Evolutionary conservation across 352 stramenopile species (phyloP).

Genomic region (Phytopythium helicoides): DNA sequence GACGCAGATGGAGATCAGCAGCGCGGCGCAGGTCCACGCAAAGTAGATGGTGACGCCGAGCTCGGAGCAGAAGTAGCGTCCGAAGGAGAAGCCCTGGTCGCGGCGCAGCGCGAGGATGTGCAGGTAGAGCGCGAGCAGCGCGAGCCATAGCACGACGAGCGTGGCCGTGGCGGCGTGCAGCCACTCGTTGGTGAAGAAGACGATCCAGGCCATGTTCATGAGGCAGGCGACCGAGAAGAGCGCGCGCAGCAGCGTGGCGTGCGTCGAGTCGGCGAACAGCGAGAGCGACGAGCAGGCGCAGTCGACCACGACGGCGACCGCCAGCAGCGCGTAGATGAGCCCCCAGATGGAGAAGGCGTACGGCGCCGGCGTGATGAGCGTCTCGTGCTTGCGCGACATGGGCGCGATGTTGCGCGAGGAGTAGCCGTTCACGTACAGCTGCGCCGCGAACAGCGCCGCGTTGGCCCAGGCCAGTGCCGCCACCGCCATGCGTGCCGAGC

Average conservation of each 20-base stretch:
- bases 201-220: slow-evolving; percentile 71
- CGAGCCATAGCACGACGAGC: slow-evolving; percentile 59
- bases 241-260: slow-evolving; percentile 43
- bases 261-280: slow-evolving; percentile 46
- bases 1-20: slow-evolving; percentile 68
- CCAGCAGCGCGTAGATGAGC: slow-evolving; percentile 73
- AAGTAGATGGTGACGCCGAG: slow-evolving; percentile 71
- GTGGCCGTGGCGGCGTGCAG: slow-evolving; percentile 53
- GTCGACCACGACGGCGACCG: slow-evolving; percentile 60
- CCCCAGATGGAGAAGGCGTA: slow-evolving; percentile 83
- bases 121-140: slow-evolving; percentile 55
- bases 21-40: slow-evolving; percentile 66
- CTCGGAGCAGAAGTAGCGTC: slow-evolving; percentile 55
- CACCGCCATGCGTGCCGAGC: slow-evolving; percentile 11
- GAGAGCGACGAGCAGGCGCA: slow-evolving; percentile 60
- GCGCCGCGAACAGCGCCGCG: slow-evolving; percentile 54
- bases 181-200: slow-evolving; percentile 65
- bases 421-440: slow-evolving; percentile 61
- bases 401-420: slow-evolving; percentile 46
- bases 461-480: slow-evolving; percentile 47
- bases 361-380: slow-evolving; percentile 70
- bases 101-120: slow-evolving; percentile 44
- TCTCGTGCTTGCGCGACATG: slow-evolving; percentile 61
- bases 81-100: slow-evolving; percentile 37
- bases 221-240: slow-evolving; percentile 66